These are phyloP conservation scores for Cucurbita argyrosperma DNA, from an alignment of 306 rosid species.

Conservation along the genomic window DNA sequence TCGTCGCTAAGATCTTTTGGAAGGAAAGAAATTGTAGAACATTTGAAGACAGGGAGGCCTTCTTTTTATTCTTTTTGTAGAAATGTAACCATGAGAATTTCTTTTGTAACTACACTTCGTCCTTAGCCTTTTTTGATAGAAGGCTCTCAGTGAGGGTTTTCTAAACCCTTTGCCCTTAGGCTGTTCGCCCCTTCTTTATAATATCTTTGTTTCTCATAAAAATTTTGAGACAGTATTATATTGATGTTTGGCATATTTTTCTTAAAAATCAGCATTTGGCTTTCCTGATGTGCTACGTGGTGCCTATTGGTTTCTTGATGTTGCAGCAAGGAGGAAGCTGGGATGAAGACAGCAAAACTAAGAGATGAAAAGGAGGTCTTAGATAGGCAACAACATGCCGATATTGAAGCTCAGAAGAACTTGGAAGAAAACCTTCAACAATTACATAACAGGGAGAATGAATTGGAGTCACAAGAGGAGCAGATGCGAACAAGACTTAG, in stretches of 20 bases:
- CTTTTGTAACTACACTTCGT: no score
- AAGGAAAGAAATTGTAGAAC: no score
- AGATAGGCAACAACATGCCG: slow-evolving; percentile 90
- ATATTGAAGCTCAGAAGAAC: slow-evolving; percentile 82
- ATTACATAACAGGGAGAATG: slow-evolving; percentile 53
- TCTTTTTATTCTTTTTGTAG: no score
- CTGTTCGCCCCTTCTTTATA: no score
- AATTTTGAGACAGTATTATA: neutral
- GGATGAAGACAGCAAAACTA: slow-evolving; percentile 82
- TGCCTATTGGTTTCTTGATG: slow-evolving; percentile 11
- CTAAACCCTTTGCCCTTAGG: no score
- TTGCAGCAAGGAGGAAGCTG: slow-evolving; percentile 89
- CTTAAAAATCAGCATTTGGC: neutral
- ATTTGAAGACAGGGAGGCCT: no score
- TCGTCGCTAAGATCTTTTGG: no score
- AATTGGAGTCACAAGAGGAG: slow-evolving; percentile 56
- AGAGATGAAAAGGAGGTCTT: slow-evolving; percentile 86
- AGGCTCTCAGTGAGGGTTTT: no score
- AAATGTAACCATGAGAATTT: no score
- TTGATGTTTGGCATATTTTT: neutral
- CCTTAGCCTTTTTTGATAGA: no score
- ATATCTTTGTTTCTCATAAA: neutral
- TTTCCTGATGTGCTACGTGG: neutral
- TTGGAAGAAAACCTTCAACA: slow-evolving; percentile 91
- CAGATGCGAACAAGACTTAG: slow-evolving; percentile 62